A percentile compares a stretch with the other conserved stretches of the same genome.
Evolutionary conservation across 306 rosid species (phyloP).

Genomic region (Lathyrus aphaca): DNA sequence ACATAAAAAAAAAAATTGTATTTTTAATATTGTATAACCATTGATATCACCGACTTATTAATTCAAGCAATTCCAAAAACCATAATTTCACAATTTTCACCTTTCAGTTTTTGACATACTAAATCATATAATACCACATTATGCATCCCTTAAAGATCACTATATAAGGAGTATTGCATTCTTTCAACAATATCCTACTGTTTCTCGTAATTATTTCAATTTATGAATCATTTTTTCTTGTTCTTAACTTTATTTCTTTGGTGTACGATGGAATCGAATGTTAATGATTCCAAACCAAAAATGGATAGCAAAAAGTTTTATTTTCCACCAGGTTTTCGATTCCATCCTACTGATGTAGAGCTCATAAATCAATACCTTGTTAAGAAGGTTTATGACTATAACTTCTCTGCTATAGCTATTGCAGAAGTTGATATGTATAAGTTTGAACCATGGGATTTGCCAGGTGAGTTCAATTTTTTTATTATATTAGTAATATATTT

Average conservation of each 20-base stretch:
- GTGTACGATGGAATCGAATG: constrained; percentile 44
- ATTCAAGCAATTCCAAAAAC: background rate
- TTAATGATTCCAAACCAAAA: constrained; percentile 32
- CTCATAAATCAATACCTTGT: constrained; percentile 66
- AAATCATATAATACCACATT: constrained; percentile 50
- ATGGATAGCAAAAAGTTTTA: constrained; percentile 46
- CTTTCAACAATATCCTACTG: constrained; percentile 1
- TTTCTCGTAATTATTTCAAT: no score
- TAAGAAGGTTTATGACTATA: constrained; percentile 56
- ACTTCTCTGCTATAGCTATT: constrained; percentile 60
- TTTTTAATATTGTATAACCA: background rate
- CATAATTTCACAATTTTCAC: constrained; percentile 27
- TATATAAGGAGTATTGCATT: constrained; percentile 41
- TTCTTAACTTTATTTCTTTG: no score
- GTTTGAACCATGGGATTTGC: constrained; percentile 92
- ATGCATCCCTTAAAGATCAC: constrained; percentile 42
- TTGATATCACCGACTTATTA: background rate
- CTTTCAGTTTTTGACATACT: constrained; percentile 14
- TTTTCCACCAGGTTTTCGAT: constrained; percentile 76
- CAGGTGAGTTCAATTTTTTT: constrained; percentile 49
- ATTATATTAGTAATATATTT: no score
- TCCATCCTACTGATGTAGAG: constrained; percentile 82
- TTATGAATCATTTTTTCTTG: no score
- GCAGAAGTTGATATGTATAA: constrained; percentile 79
- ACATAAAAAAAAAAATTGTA: background rate